Evolutionary conservation across 805 yeast species (phyloP), one percentile per base, ranked within the genome.

Genomic region (Candida khao-thaluensis): DNA sequence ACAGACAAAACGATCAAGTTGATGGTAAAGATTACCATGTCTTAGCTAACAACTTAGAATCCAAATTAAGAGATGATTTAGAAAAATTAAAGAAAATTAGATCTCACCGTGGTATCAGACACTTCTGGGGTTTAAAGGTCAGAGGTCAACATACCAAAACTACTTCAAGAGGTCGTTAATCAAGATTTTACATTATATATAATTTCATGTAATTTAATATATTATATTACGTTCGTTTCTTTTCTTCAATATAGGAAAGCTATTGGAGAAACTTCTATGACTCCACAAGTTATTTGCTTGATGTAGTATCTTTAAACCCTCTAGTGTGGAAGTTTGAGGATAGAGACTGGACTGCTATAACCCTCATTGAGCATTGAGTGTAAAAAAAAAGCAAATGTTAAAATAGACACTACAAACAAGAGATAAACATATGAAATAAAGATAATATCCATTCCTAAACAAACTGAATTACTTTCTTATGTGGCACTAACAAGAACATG

Each of bases 121-220:
- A 93, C 82, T 90, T 83, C 91, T 93, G 97, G 98, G 97, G 97
- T 74, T 81, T 93, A 74, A 93, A 93, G 82, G 99, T 95, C 76
- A 89, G 99, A 84, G 99, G 99, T 80, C 99, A 93, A 82, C 99
- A 93, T 82, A 93, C 99, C 84, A 93, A 93, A 86, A 91, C 99
- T 73, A 93, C 99, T 65, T 95, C 97, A 74, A 89, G 99, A 81
- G 90, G 95, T 60, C 72, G 69, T 62, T 68, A 47, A 44, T 17
- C 30, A 31, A 2, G 17, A 9, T 27, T 21, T 18, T 20, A 29
- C 32, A 29, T 18, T 25, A 27, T 31, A 29, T 29, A 20, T 31
- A 35, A 27, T 44, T 25, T 41, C 46, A 42, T 46, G 50, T 46
- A 46, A 46, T 46, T 43, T 46, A 46, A 46, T 46, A 46, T 32